phyloP scores from a whole-genome alignment of 345 rosid genomes.

The Gossypioides kirkii region DNA sequence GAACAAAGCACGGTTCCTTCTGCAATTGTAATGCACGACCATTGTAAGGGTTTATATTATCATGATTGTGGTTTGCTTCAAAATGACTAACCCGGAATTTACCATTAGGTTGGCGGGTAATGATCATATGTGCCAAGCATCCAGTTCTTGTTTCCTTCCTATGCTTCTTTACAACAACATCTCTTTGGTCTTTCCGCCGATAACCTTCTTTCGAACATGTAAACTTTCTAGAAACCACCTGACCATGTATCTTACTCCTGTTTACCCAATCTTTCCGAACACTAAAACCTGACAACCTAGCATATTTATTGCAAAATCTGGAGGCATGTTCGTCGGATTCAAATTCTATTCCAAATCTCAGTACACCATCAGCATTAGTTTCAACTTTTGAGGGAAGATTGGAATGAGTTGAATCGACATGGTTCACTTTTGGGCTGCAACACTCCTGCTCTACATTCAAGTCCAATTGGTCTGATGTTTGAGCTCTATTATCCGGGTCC shows the following conservation, averaged over 20 bases:
- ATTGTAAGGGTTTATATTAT: constrained; percentile 20
- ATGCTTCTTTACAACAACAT: constrained; percentile 24
- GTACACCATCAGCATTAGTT: constrained; percentile 9
- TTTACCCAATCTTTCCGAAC: constrained; percentile 36
- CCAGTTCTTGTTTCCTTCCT: constrained; percentile 35
- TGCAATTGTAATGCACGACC: constrained; percentile 16
- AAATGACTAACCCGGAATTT: constrained; percentile 31
- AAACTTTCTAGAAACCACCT: constrained; percentile 31
- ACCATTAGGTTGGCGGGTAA: constrained; percentile 32
- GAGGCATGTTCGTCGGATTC: constrained; percentile 34
- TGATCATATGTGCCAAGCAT: constrained; percentile 38
- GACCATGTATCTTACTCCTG: constrained; percentile 28
- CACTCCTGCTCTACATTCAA: constrained; percentile 27
- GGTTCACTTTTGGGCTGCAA: constrained; percentile 15
- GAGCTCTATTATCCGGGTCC: constrained; percentile 18
- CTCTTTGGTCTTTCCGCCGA: constrained; percentile 20
- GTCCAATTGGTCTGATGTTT: constrained; percentile 26
- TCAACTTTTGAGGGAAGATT: constrained; percentile 19
- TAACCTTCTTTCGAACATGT: constrained; percentile 34
- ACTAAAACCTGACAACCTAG: constrained; percentile 31
- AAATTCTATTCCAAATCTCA: constrained; percentile 28
- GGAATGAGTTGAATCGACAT: constrained; percentile 6
- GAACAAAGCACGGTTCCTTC: constrained; percentile 21
- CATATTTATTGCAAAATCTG: constrained; percentile 29
- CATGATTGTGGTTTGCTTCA: constrained; percentile 35